These are phyloP conservation scores for Blepharisma stoltei DNA, from an alignment of 73 alveolate species.

Conservation along the genomic window DNA sequence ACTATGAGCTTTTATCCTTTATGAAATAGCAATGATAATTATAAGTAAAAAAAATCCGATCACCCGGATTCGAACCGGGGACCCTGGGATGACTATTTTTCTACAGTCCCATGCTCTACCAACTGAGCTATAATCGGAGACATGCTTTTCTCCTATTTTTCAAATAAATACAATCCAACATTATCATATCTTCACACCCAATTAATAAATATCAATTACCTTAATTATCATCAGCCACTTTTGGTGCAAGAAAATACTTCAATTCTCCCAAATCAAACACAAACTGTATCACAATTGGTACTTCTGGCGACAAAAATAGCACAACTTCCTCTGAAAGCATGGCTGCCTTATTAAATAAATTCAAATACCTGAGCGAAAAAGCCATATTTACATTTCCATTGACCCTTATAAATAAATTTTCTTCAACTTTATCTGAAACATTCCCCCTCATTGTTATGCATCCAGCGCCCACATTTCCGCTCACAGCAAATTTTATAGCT, in stretches of 20 bases:
- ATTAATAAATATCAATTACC: background rate
- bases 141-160: too few relatives aligned
- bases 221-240: conserved; percentile 80
- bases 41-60: too few relatives aligned
- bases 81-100: too few relatives aligned
- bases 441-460: conserved; percentile 76
- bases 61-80: too few relatives aligned
- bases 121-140: too few relatives aligned
- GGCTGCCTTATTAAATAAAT: conserved; percentile 96
- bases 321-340: conserved; percentile 72
- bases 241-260: conserved; percentile 96
- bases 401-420: background rate
- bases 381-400: conserved; percentile 79
- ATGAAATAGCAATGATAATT: too few relatives aligned
- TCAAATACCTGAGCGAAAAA: conserved; percentile 94
- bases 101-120: too few relatives aligned
- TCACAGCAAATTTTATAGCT: conserved; percentile 78
- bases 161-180: too few relatives aligned
- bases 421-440: background rate
- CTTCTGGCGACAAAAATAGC: conserved; percentile 82
- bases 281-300: conserved; percentile 92
- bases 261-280: conserved; percentile 89
- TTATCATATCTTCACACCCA: too few relatives aligned
- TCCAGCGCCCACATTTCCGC: conserved; percentile 95
- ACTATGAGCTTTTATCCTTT: too few relatives aligned